phyloP scores from a whole-genome alignment of 768 basidiomycete species.

The Nevesoporus exiguus region DNA sequence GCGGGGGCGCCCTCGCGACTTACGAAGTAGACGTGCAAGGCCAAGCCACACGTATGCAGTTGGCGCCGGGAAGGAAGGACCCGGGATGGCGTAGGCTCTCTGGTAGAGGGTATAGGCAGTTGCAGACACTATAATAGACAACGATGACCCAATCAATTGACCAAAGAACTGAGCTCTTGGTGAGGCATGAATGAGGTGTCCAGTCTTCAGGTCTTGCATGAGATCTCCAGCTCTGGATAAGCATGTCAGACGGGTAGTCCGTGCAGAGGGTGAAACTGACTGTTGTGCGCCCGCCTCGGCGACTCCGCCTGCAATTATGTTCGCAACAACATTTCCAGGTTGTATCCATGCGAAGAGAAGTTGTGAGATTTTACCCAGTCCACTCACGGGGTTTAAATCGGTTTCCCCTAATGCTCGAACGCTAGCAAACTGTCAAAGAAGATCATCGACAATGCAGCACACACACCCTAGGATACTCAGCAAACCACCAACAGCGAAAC shows the following conservation, averaged over 20 bases:
- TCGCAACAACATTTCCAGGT: conserved; percentile 94
- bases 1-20: conserved; percentile 25
- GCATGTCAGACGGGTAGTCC: not conserved
- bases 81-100: conserved; percentile 83
- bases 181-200: conserved; percentile 86
- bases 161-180: conserved; percentile 94
- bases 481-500: conserved; percentile 77
- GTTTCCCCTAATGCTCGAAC: conserved; percentile 96
- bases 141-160: conserved; percentile 84
- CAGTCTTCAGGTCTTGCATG: conserved; percentile 98
- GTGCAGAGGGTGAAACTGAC: conserved; percentile 38
- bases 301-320: conserved; percentile 96
- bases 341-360: conserved; percentile 92
- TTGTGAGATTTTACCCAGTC: conserved; percentile 92
- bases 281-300: conserved; percentile 94
- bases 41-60: conserved; percentile 92
- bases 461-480: conserved; percentile 84
- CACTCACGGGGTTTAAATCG: conserved; percentile 89
- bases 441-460: not conserved
- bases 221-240: conserved; percentile 81
- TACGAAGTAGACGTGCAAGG: conserved; percentile 72
- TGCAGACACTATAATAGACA: conserved; percentile 86
- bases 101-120: conserved; percentile 87
- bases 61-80: conserved; percentile 93
- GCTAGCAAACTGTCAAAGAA: conserved; percentile 36